Percentiles rank a stretch among this genome's conserved stretches.
These are phyloP conservation scores for Rubia occidens DNA, from an alignment of 305 asterid species.

Conservation along the genomic window DNA sequence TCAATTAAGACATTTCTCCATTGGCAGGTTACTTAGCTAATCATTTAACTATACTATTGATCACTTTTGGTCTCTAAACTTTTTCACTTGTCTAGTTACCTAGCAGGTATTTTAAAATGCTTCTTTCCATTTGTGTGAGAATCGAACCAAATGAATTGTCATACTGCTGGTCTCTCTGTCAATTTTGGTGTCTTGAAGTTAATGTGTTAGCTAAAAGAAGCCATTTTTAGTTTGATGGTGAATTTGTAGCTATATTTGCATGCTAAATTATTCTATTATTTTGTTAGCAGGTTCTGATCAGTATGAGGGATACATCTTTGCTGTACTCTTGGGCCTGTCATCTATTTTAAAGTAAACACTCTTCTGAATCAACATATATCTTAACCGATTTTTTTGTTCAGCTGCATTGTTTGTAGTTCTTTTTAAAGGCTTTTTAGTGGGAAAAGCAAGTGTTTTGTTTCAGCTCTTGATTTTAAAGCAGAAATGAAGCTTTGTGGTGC, in stretches of 20 bases:
- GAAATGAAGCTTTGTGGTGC: not conserved
- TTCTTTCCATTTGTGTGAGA: not conserved
- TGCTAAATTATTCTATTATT: constrained; percentile 9
- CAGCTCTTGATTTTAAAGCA: not conserved
- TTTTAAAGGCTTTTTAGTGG: not conserved
- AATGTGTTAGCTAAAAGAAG: not conserved
- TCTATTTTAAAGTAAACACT: constrained; percentile 70
- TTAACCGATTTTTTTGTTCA: constrained; percentile 3
- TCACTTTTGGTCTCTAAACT: not conserved
- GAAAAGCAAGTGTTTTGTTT: constrained; percentile 1
- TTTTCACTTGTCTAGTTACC: not conserved
- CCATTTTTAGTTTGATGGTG: not conserved
- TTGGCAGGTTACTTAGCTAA: not conserved
- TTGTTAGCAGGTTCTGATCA: constrained; percentile 49
- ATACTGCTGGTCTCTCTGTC: not conserved
- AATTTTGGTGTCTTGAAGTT: not conserved
- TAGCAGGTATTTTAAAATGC: not conserved
- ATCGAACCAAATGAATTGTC: not conserved
- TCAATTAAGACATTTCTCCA: too few relatives aligned
- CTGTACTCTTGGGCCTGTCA: constrained; percentile 79
- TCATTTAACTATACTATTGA: not conserved
- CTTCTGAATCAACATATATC: constrained; percentile 8
- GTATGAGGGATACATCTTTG: constrained; percentile 75
- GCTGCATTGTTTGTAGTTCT: constrained; percentile 6
- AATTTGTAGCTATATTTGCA: not conserved